Evolutionary conservation across 768 basidiomycete species (phyloP), one percentile per base, ranked within the genome.

Genomic region (Candolleomyces aberdarensis): DNA sequence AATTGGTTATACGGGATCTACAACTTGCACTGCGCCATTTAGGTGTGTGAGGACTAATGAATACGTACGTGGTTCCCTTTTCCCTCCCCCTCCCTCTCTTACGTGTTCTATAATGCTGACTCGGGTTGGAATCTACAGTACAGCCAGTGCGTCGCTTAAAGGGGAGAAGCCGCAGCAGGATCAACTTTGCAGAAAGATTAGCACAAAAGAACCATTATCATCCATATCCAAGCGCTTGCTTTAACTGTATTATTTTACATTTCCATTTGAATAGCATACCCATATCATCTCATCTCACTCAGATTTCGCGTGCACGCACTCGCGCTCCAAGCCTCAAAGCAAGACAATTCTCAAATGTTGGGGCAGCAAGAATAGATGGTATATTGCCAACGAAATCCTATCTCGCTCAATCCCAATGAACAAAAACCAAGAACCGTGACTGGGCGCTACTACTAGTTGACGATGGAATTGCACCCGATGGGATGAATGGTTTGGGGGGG

Each of bases 141-240:
- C 67, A 74, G 72, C 60, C 74, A 75, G 63, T 75, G 74, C 59
- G 36, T 36, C 57, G 26, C 26, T 26, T 26, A 26, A 3, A 26
- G 26, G 26, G 26, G 26, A 3, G 26, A 26, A 26, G 26, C 26
- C 26, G 26, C 26, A 26, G 26, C 26, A 3, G 26, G 26, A 26
- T 26, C 3, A 26, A 26, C 26, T 26, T 26, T 73, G 19, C 29
- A 6, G 51, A 31, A 1, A 52, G 36, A 36, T 36, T 36, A 36
- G 36, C 11, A 36, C 36, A 5, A 7, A 36, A 36, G 36, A 36
- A 36, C 36, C 36, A 36, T 36, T 36, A 7, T 36, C 5, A 36
- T 36, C 36, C 36, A 36, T 36, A 36, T 26, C 26, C 26, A 19
- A 51, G 26, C 26, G 22, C 49, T 51, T 19, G 51, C 31, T 17